Percentiles rank a stretch among this genome's conserved stretches.
phyloP scores from a whole-genome alignment of 495 filamentous ascomycete genomes.

The Xylaria acuta region DNA sequence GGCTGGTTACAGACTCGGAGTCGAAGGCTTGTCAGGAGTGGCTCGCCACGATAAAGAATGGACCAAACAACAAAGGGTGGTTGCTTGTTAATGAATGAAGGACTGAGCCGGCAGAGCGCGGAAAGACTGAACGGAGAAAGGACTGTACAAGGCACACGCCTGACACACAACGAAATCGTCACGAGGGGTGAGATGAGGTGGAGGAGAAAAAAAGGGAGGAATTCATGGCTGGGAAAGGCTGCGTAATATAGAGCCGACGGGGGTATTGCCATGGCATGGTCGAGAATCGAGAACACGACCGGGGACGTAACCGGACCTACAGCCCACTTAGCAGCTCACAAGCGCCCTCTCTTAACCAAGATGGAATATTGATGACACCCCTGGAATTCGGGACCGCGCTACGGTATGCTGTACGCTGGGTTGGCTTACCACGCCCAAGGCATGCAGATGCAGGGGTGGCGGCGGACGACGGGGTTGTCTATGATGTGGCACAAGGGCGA shows the following conservation, averaged over 20 bases:
- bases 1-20: conserved; percentile 1
- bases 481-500: conserved; percentile 12
- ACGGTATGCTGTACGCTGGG: background rate
- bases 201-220: conserved; percentile 1
- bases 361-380: conserved; percentile 1
- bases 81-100: conserved; percentile 42
- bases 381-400: conserved; percentile 13
- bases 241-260: background rate
- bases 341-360: background rate
- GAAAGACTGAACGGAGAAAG: conserved; percentile 35
- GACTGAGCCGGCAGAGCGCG: conserved; percentile 47
- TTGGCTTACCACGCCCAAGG: background rate
- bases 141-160: conserved; percentile 23
- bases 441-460: conserved; percentile 8
- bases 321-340: conserved; percentile 13
- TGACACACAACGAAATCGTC: conserved; percentile 22
- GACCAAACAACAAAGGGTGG: conserved; percentile 37
- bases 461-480: background rate
- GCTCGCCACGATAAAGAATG: conserved; percentile 37
- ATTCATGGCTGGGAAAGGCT: conserved; percentile 8
- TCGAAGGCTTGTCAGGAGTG: conserved; percentile 27
- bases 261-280: background rate
- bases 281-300: conserved; percentile 8
- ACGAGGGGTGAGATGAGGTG: conserved; percentile 13
- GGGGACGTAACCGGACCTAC: conserved; percentile 8